Conservation (phyloP, 768 basidiomycete species). For the Serendipita sp. region DNA sequence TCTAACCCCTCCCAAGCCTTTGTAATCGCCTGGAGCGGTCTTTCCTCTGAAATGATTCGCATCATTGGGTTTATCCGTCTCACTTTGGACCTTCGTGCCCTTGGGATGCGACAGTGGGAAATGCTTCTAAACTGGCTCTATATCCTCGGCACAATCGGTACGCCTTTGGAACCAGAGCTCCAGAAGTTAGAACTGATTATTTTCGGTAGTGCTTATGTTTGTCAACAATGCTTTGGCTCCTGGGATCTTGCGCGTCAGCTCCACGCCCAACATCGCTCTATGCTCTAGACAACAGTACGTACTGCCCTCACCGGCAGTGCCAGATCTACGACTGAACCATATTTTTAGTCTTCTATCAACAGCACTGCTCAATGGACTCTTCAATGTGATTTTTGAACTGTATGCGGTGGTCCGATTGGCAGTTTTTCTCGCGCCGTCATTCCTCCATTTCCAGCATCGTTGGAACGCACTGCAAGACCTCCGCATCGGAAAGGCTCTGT, state of each 20-base stretch:
- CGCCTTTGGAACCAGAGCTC: constrained; percentile 8
- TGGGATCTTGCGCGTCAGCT: constrained; percentile 17
- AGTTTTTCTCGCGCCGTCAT: constrained; percentile 16
- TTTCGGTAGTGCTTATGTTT: constrained; percentile 24
- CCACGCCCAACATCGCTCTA: constrained; percentile 17
- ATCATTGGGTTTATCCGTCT: constrained; percentile 27
- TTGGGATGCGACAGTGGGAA: constrained; percentile 21
- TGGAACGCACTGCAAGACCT: constrained; percentile 18
- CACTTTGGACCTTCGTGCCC: constrained; percentile 20
- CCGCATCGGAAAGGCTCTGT: constrained; percentile 21
- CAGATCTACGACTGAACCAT: background rate
- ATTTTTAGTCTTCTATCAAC: constrained; percentile 25
- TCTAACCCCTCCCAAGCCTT: constrained; percentile 21
- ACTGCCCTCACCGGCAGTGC: constrained; percentile 9
- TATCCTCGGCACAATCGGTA: constrained; percentile 24
- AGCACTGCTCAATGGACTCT: constrained; percentile 22
- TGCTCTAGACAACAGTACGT: constrained; percentile 14
- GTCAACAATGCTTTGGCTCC: constrained; percentile 25
- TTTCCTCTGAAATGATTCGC: constrained; percentile 24
- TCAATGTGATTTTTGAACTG: constrained; percentile 25
- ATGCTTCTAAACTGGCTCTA: constrained; percentile 19
- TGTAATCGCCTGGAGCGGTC: constrained; percentile 30
- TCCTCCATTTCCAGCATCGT: constrained; percentile 13
- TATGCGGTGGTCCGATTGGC: constrained; percentile 24
- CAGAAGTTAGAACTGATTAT: background rate